These are phyloP conservation scores for Zalerion maritima DNA, from an alignment of 495 filamentous ascomycete species.

Conservation along the genomic window DNA sequence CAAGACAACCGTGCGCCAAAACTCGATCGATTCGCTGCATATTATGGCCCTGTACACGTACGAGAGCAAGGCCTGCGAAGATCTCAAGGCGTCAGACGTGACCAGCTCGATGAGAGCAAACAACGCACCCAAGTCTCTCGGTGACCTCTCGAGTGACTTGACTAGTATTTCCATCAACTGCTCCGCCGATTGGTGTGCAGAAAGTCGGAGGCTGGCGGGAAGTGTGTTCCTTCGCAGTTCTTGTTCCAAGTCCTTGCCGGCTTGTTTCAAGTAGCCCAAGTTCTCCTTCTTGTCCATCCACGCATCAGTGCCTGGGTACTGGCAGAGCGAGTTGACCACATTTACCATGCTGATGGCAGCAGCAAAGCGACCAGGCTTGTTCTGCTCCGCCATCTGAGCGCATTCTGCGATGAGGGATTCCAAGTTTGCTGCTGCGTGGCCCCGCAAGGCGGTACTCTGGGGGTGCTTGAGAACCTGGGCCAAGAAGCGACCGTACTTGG, in stretches of 20 bases:
- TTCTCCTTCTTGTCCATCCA: conserved; percentile 72
- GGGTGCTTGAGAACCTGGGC: conserved; percentile 74
- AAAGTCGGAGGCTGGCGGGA: conserved; percentile 58
- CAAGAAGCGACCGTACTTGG: conserved; percentile 85
- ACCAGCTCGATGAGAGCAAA: conserved; percentile 72
- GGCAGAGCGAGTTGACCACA: conserved; percentile 59
- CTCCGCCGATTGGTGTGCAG: conserved; percentile 76
- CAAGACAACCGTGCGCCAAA: conserved; percentile 70
- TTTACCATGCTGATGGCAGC: conserved; percentile 82
- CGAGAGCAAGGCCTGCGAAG: conserved; percentile 54
- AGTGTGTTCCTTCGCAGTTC: conserved; percentile 55
- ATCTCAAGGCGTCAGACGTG: conserved; percentile 67
- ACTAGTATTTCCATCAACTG: conserved; percentile 79
- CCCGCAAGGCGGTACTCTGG: conserved; percentile 58
- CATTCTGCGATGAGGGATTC: conserved; percentile 52
- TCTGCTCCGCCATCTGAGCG: conserved; percentile 40
- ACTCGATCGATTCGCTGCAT: conserved; percentile 71
- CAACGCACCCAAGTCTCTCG: conserved; percentile 74
- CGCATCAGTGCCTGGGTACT: conserved; percentile 38
- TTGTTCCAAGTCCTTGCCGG: conserved; percentile 64
- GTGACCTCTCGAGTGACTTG: conserved; percentile 55
- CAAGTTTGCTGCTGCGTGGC: conserved; percentile 57
- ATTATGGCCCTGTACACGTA: conserved; percentile 83
- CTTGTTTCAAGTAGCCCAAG: conserved; percentile 49
- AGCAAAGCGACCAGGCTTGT: conserved; percentile 47